Base-by-base conservation (phyloP, 169 alveolate species). In the Plasmodium blacklocki region DNA sequence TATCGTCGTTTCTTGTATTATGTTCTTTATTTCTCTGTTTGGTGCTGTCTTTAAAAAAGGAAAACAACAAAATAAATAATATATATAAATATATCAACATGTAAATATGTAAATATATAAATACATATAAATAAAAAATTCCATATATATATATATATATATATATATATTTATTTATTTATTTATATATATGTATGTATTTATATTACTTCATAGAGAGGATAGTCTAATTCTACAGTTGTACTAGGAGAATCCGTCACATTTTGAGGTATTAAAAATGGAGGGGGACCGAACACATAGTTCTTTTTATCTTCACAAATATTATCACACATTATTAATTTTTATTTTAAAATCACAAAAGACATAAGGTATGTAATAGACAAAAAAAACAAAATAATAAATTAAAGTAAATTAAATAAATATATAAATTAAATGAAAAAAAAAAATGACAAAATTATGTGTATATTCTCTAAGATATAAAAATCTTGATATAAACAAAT, bases 1-100 rank as follows among this genome's bases (percentile, higher is more conserved):
- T 2, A 85, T 85, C 32, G 92, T 85, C 18, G 92, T 71, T 71
- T 85, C 92, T 26, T 85, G 92, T 12, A 85, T 56, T 58, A 85
- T 85, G 71, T 85, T 85, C 26, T 85, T 83, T n/a, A 83, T 85
- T 7, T 14, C 67, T n/a, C 88, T 58, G 18, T 23, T 71, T 50
- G 47, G 68, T 43, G 9, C 52, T 11, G 75, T 15, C 92, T 85
- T 70, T 6, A 63, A 50, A 8, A 54, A 45, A 50, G 32, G 12
- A 62, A 54, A 19, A 26, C 7, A 9, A 52, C 11, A 3, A 52
- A 52, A n/a, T 14, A 3, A 52, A 14, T 52, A 52, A 52, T 52
- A 60, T 15, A 6, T 19, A n/a, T 52, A 64, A 8, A 29, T 29
- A 15, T 19, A n/a, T 52, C 32, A 8, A 29, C 12, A 15, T 23